Conservation (phyloP, 2,329 filamentous ascomycete species). For the Phaeosphaeria sp. region DNA sequence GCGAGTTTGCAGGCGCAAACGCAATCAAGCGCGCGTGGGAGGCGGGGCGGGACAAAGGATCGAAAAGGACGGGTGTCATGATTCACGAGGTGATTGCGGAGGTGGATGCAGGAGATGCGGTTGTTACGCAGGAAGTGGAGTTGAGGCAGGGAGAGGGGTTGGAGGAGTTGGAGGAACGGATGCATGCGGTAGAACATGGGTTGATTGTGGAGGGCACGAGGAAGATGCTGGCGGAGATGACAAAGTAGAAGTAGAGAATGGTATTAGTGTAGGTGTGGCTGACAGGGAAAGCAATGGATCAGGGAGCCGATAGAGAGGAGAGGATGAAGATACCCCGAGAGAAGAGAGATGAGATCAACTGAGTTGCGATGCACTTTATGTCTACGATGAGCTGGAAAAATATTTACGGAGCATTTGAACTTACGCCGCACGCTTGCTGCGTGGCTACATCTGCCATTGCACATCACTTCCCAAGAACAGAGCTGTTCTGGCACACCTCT, state of each 20-base stretch:
- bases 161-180: slow-evolving; percentile 71
- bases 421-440: neutral
- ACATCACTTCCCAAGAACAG: neutral
- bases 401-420: neutral
- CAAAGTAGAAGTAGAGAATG: slow-evolving; percentile 6
- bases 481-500: neutral
- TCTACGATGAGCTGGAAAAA: neutral
- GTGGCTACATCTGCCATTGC: neutral
- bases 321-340: neutral
- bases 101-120: slow-evolving; percentile 79
- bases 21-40: slow-evolving; percentile 81
- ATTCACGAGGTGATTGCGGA: slow-evolving; percentile 78
- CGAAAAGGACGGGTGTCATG: slow-evolving; percentile 81
- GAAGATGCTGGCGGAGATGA: slow-evolving; percentile 53
- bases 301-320: no score
- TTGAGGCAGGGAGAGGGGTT: slow-evolving; percentile 63
- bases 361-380: neutral
- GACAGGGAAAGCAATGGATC: no score
- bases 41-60: slow-evolving; percentile 72
- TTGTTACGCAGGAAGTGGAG: slow-evolving; percentile 73
- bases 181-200: slow-evolving; percentile 78
- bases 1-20: slow-evolving; percentile 75
- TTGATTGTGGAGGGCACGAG: slow-evolving; percentile 78
- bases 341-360: neutral
- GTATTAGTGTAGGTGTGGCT: neutral